Conservation (phyloP, 345 rosid genomes). For the Rhodamnia rubescens region DNA sequence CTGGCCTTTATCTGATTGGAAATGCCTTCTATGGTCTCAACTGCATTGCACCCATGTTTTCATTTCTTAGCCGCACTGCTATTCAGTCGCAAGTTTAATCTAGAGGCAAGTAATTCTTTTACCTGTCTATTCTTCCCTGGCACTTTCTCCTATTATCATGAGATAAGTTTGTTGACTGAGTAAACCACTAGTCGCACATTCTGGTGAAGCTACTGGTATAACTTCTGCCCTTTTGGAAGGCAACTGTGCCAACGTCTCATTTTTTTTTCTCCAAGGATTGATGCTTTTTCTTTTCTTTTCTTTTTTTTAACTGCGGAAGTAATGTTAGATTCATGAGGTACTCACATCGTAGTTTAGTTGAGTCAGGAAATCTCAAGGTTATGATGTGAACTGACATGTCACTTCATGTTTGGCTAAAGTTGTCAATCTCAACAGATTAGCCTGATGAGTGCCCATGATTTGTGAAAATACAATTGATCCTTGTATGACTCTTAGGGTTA, state of each 20-base stretch:
- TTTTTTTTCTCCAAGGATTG: not conserved
- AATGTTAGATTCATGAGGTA: not conserved
- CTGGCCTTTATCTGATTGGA: constrained; percentile 66
- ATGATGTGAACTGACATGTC: not conserved
- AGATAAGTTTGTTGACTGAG: not conserved
- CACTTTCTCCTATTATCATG: not conserved
- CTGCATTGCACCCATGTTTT: constrained; percentile 85
- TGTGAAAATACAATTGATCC: not conserved
- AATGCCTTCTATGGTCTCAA: constrained; percentile 56
- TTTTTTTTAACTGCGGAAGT: not conserved
- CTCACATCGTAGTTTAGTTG: not conserved
- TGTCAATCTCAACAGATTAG: not conserved
- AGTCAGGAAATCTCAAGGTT: not conserved
- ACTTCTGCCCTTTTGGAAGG: not conserved
- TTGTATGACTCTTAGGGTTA: not conserved
- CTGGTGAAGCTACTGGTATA: not conserved
- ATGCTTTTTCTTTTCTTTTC: not conserved
- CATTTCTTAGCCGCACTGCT: constrained; percentile 60
- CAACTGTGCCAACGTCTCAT: not conserved
- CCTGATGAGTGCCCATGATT: not conserved
- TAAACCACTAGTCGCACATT: not conserved
- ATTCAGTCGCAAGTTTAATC: constrained; percentile 73
- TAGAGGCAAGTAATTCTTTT: constrained; percentile 50
- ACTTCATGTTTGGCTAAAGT: not conserved
- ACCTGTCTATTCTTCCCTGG: not conserved